Evolutionary conservation across 805 yeast species (phyloP).

Genomic region (Kodamaea kakaduensis): DNA sequence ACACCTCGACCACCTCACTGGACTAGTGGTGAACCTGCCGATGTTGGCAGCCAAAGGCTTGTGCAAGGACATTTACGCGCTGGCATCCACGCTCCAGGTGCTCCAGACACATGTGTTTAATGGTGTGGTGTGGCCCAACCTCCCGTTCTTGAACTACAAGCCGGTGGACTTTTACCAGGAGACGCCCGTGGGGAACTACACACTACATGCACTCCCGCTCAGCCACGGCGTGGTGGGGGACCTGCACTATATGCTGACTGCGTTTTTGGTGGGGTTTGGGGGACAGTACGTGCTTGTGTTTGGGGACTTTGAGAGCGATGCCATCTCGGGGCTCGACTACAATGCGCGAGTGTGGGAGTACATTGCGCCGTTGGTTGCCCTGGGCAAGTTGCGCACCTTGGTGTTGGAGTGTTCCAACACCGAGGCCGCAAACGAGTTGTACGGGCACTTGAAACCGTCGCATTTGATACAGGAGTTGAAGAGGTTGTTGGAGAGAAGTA

Average conservation of each 20-base stretch:
- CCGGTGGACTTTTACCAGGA: slow-evolving; percentile 14
- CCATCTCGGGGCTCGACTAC: slow-evolving; percentile 33
- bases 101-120: slow-evolving; percentile 62
- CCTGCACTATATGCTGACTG: slow-evolving; percentile 45
- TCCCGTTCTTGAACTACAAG: slow-evolving; percentile 31
- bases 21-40: slow-evolving; percentile 70
- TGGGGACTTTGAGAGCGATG: slow-evolving; percentile 83
- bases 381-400: slow-evolving; percentile 44
- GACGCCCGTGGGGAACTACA: slow-evolving; percentile 16
- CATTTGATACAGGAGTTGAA: slow-evolving; percentile 56
- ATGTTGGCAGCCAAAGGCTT: slow-evolving; percentile 27
- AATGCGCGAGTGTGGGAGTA: slow-evolving; percentile 53
- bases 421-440: slow-evolving; percentile 43
- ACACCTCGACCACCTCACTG: slow-evolving; percentile 77
- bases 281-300: slow-evolving; percentile 49
- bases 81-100: slow-evolving; percentile 47
- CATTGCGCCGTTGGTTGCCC: slow-evolving; percentile 45
- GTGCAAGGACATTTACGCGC: slow-evolving; percentile 50
- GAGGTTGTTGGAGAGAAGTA: slow-evolving; percentile 16
- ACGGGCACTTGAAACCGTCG: slow-evolving; percentile 78
- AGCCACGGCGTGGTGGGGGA: slow-evolving; percentile 28
- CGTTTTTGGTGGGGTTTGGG: slow-evolving; percentile 50
- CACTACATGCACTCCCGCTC: slow-evolving; percentile 29
- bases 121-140: slow-evolving; percentile 76
- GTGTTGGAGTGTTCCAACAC: slow-evolving; percentile 74